These are phyloP conservation scores for Trametes cingulata DNA, from an alignment of 768 basidiomycete genomes.

Conservation along the genomic window DNA sequence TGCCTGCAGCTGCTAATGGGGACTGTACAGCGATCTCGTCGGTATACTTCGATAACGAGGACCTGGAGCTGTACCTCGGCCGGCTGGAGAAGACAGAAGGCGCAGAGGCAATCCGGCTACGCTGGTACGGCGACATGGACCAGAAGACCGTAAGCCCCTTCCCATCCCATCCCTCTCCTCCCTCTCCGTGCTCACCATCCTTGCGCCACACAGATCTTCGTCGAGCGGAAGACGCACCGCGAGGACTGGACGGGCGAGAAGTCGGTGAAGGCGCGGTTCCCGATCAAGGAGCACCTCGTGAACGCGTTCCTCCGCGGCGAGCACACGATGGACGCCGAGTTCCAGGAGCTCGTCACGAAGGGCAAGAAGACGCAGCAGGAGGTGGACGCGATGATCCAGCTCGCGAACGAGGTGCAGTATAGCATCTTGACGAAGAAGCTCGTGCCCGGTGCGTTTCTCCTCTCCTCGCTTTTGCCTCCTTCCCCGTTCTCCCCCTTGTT, in stretches of 20 bases:
- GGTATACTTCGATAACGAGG: conserved; percentile 96
- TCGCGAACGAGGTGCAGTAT: conserved; percentile 98
- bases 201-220: conserved; percentile 59
- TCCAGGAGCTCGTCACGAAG: conserved; percentile 80
- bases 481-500: no score
- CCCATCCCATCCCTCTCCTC: conserved; percentile 34
- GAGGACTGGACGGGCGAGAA: conserved; percentile 99
- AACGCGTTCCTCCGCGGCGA: conserved; percentile 89
- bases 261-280: conserved; percentile 95
- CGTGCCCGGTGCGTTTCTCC: conserved; percentile 71
- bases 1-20: no score
- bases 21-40: conserved; percentile 98
- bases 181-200: neutral
- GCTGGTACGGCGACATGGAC: conserved; percentile 94
- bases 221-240: conserved; percentile 89
- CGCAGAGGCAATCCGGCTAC: conserved; percentile 91
- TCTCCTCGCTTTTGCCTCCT: no score
- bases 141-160: conserved; percentile 73
- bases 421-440: conserved; percentile 80
- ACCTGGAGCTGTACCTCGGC: conserved; percentile 94
- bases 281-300: conserved; percentile 90
- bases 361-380: conserved; percentile 94
- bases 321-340: conserved; percentile 91
- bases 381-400: conserved; percentile 91
- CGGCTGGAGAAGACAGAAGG: conserved; percentile 98